phyloP scores from a whole-genome alignment of 768 basidiomycete species.

The Lyophyllum shimeji region DNA sequence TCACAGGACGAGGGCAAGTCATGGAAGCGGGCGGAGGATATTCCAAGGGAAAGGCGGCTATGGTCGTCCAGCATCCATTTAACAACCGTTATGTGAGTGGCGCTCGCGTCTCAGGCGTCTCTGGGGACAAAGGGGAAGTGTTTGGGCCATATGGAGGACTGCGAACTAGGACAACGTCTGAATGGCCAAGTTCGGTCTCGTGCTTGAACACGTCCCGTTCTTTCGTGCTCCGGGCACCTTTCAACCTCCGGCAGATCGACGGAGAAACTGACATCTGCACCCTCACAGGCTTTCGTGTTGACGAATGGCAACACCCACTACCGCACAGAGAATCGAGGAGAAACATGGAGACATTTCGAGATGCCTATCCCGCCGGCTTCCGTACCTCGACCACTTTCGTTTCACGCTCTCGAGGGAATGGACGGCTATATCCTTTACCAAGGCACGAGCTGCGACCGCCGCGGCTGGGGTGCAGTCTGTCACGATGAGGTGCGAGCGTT shows the following conservation, averaged over 20 bases:
- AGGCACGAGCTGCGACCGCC: conserved; percentile 59
- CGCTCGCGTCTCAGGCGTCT: background rate
- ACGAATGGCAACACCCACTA: conserved; percentile 78
- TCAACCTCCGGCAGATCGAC: background rate
- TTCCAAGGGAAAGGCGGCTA: conserved; percentile 59
- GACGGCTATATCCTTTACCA: conserved; percentile 79
- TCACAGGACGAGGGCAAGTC: conserved; percentile 87
- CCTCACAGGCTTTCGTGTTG: conserved; percentile 80
- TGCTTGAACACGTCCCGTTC: too few relatives aligned
- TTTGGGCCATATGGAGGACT: background rate
- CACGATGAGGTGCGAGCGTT: conserved; percentile 63
- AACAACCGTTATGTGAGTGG: conserved; percentile 68
- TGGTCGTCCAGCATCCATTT: conserved; percentile 87
- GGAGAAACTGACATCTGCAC: background rate
- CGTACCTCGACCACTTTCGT: conserved; percentile 69
- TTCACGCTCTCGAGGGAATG: conserved; percentile 80
- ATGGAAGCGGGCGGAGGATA: conserved; percentile 49
- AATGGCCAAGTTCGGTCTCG: too few relatives aligned
- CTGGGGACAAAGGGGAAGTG: background rate
- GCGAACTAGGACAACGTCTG: too few relatives aligned
- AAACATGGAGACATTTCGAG: conserved; percentile 82
- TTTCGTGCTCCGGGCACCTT: too few relatives aligned
- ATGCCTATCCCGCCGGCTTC: conserved; percentile 60
- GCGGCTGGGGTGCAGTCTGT: conserved; percentile 58
- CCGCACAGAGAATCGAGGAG: conserved; percentile 84